Percentiles rank a stretch among this genome's conserved stretches.
Conservation (phyloP, 176 grass and related monocot species). For the Cenchrus purpureus region DNA sequence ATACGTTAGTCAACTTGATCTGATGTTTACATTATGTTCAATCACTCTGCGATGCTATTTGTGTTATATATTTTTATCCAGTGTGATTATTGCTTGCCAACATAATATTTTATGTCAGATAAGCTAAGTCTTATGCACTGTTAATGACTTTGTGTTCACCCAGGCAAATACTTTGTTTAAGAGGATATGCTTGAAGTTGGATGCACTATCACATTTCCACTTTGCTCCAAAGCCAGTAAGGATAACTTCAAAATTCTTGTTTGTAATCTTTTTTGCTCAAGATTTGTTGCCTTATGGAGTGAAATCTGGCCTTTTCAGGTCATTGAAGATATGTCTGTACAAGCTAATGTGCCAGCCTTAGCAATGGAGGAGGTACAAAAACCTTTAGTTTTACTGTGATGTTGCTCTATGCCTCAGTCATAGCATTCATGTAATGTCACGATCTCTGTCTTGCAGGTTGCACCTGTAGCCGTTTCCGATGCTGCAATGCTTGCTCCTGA, state of each 20-base stretch:
- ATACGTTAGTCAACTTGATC: slow-evolving; percentile 24
- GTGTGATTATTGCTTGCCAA: neutral
- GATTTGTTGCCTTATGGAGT: neutral
- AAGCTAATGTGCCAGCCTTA: slow-evolving; percentile 94
- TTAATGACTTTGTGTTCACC: slow-evolving; percentile 17
- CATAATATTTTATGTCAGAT: slow-evolving; percentile 2
- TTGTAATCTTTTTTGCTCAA: slow-evolving; percentile 15
- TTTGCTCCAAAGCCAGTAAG: slow-evolving; percentile 96
- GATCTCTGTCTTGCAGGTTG: slow-evolving; percentile 64
- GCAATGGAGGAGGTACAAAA: slow-evolving; percentile 96
- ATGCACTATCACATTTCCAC: slow-evolving; percentile 91
- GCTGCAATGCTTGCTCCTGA: slow-evolving; percentile 92
- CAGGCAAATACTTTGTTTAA: slow-evolving; percentile 83
- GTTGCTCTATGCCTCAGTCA: neutral
- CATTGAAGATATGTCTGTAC: slow-evolving; percentile 93
- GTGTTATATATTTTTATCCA: slow-evolving; percentile 2
- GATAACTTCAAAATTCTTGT: slow-evolving; percentile 1
- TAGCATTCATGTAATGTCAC: slow-evolving; percentile 10
- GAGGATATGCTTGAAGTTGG: slow-evolving; percentile 85
- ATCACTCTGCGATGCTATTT: neutral
- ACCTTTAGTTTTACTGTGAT: neutral
- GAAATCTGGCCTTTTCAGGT: slow-evolving; percentile 51
- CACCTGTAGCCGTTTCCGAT: slow-evolving; percentile 90
- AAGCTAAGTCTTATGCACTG: neutral
- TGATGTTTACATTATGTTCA: slow-evolving; percentile 2